Evolutionary conservation across 2,329 filamentous ascomycete species (phyloP).

Genomic region (Corynespora cassiicola): DNA sequence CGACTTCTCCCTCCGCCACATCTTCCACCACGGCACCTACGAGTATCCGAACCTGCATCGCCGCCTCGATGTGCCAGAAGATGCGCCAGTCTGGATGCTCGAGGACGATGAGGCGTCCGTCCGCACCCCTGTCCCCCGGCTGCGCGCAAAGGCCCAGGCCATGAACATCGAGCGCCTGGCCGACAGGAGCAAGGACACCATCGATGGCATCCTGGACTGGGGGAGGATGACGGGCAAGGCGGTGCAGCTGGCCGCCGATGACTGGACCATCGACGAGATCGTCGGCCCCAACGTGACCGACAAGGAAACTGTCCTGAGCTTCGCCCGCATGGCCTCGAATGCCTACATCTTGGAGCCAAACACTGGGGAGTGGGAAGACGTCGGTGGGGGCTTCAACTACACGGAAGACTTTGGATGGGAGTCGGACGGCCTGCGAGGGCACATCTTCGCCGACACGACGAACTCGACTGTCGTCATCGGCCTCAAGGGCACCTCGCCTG

Average conservation of each 20-base stretch:
- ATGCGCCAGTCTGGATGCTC: slow-evolving; percentile 68
- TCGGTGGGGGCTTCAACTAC: slow-evolving; percentile 77
- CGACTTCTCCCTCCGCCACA: slow-evolving; percentile 71
- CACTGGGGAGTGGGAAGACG: slow-evolving; percentile 77
- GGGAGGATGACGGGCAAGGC: slow-evolving; percentile 73
- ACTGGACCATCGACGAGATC: slow-evolving; percentile 84
- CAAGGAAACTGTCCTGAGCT: slow-evolving; percentile 80
- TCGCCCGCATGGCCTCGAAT: slow-evolving; percentile 88
- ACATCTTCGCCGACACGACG: slow-evolving; percentile 85
- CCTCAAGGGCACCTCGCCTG: slow-evolving; percentile 85
- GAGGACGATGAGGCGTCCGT: slow-evolving; percentile 61
- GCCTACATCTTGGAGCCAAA: slow-evolving; percentile 81
- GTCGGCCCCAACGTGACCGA: slow-evolving; percentile 82
- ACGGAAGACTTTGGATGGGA: slow-evolving; percentile 94
- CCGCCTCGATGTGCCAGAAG: slow-evolving; percentile 71
- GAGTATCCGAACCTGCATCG: slow-evolving; percentile 78
- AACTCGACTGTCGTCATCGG: slow-evolving; percentile 92
- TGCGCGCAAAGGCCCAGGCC: slow-evolving; percentile 65
- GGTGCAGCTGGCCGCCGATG: slow-evolving; percentile 71
- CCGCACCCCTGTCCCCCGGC: slow-evolving; percentile 53
- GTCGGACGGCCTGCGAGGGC: slow-evolving; percentile 84
- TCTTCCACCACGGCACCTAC: slow-evolving; percentile 90
- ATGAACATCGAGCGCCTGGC: slow-evolving; percentile 79
- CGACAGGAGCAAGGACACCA: slow-evolving; percentile 76
- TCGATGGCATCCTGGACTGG: slow-evolving; percentile 79